Percentiles rank a stretch among this genome's conserved stretches.
Evolutionary conservation across 2,329 filamentous ascomycete species (phyloP).

Genomic region (Dothistroma septosporum): DNA sequence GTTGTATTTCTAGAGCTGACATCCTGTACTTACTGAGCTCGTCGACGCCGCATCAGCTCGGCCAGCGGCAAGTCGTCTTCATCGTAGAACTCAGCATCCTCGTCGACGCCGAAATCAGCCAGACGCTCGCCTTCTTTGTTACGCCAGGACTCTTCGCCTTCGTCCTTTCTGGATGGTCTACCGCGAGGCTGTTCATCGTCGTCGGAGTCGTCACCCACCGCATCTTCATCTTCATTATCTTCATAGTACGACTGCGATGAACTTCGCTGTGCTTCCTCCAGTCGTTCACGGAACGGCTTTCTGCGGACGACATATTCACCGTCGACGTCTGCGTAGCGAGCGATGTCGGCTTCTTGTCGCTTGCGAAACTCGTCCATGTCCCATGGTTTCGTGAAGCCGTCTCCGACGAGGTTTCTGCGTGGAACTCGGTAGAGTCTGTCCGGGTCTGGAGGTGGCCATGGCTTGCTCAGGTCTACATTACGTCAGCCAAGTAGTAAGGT

Average conservation of each 20-base stretch:
- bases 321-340: slow-evolving; percentile 35
- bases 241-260: slow-evolving; percentile 3
- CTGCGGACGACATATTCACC: slow-evolving; percentile 36
- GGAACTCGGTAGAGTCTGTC: slow-evolving; percentile 40
- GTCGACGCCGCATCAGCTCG: slow-evolving; percentile 58
- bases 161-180: slow-evolving; percentile 15
- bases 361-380: slow-evolving; percentile 52
- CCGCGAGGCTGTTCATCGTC: slow-evolving; percentile 32
- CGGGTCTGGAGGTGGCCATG: slow-evolving; percentile 51
- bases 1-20: too few species aligned
- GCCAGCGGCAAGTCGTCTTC: slow-evolving; percentile 68
- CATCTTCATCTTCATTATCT: slow-evolving; percentile 18
- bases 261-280: slow-evolving; percentile 28
- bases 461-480: slow-evolving; percentile 35
- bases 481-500: too few species aligned
- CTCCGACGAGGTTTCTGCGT: slow-evolving; percentile 24
- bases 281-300: slow-evolving; percentile 41
- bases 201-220: slow-evolving; percentile 42
- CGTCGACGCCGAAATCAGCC: slow-evolving; percentile 74
- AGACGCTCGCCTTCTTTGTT: slow-evolving; percentile 72
- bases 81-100: slow-evolving; percentile 65
- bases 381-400: slow-evolving; percentile 39
- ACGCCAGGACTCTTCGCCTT: slow-evolving; percentile 61
- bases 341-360: slow-evolving; percentile 51
- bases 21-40: not conserved